Base-by-base conservation (phyloP, 306 rosid species). In the Chamaecrista fasciculata region DNA sequence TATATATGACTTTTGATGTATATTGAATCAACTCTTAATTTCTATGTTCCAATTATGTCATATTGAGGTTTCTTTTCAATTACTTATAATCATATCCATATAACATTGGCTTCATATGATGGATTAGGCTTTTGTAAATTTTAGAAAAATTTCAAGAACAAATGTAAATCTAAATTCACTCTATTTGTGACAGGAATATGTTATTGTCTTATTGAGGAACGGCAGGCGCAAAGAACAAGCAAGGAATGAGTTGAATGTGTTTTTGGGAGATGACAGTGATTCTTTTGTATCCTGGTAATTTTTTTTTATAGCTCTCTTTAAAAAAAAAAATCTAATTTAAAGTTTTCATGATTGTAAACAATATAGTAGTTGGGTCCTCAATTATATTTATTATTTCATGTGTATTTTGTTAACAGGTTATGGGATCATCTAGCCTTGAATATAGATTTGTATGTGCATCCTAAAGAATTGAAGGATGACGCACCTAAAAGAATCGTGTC, bases 271-370 rank as follows among this genome's bases (percentile, higher is more conserved):
- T 66, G 92, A 95, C 79, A 87, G 86, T 47, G 89, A 86, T 81
- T 84, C 99, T 81, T 95, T 95, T 76, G 86, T 95, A 52, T 81
- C 95, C 26, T 95, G 99, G 99, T 95, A 95, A 90, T 80, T 81
- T 56, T 11, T 15, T 20, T 31, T 40, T 28, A 16, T 62, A 50
- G 11, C 59, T 62, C 36, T 11, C 42, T 72, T n/a, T n/a, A n/a
- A n/a, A n/a, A n/a, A n/a, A 44, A 16, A n/a, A 51, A 24, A 34
- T 34, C 29, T 5, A 20, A 52, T n/a, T 70, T 34, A 50, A 49
- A 10, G 21, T 78, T 37, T 11, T 36, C 62, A 19, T 42, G 43
- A 33, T 60, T 77, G 25, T 11, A 69, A 61, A 50, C 21, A 80
- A 46, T 62, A 11, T 51, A 24, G 53, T 15, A 20, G 12, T 46